These are phyloP conservation scores for Neoascochyta sp. DNA, from an alignment of 2,329 filamentous ascomycete species.

Conservation along the genomic window DNA sequence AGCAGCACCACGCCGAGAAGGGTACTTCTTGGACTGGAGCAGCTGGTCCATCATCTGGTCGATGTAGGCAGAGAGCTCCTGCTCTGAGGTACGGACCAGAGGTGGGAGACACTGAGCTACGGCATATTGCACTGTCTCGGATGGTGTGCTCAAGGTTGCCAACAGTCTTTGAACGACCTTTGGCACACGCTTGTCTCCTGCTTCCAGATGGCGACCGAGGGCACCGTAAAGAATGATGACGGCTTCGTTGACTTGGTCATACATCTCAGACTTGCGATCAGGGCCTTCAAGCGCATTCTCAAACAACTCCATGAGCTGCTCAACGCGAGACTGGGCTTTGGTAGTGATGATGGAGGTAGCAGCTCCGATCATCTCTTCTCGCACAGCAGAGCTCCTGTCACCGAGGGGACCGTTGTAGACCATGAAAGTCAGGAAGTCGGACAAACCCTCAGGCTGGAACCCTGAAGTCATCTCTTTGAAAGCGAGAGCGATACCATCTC, in stretches of 20 bases:
- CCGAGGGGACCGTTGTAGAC: constrained; percentile 84
- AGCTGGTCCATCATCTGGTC: constrained; percentile 76
- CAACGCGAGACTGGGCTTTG: constrained; percentile 77
- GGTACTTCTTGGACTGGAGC: constrained; percentile 85
- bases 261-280: constrained; percentile 73
- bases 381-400: constrained; percentile 71
- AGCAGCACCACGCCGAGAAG: constrained; percentile 85
- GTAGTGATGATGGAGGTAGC: constrained; percentile 75
- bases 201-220: constrained; percentile 77
- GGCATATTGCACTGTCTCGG: constrained; percentile 94
- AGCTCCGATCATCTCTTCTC: constrained; percentile 88
- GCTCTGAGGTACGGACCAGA: constrained; percentile 74
- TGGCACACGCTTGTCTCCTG: constrained; percentile 82
- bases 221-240: constrained; percentile 98
- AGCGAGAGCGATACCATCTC: constrained; percentile 83
- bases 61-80: constrained; percentile 76
- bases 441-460: constrained; percentile 66
- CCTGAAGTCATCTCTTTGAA: constrained; percentile 75
- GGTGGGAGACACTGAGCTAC: constrained; percentile 92
- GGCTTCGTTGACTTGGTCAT: constrained; percentile 91
- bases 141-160: constrained; percentile 85
- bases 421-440: constrained; percentile 77
- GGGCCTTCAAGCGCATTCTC: constrained; percentile 83
- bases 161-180: constrained; percentile 83
- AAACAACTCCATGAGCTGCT: constrained; percentile 87